These are phyloP conservation scores for Thelonectria olida DNA, from an alignment of 2,329 filamentous ascomycete species.

Conservation along the genomic window DNA sequence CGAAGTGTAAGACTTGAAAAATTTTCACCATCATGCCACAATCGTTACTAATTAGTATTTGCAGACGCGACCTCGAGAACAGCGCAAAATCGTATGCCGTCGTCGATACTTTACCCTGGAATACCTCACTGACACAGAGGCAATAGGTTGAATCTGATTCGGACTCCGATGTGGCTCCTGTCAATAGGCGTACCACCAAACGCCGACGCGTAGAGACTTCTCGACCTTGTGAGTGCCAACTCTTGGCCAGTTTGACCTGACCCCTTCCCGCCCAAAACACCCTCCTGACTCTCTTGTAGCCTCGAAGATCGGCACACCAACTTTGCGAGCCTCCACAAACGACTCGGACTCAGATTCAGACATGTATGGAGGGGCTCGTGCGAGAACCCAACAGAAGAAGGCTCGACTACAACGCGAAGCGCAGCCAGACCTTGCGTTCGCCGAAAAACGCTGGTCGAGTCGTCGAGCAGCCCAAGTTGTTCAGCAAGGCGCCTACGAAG, in stretches of 20 bases:
- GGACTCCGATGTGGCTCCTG: slow-evolving; percentile 74
- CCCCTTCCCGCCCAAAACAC: slow-evolving; percentile 3
- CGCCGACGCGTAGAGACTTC: slow-evolving; percentile 75
- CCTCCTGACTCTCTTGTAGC: slow-evolving; percentile 50
- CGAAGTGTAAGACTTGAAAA: slow-evolving; percentile 77
- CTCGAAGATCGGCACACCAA: slow-evolving; percentile 68
- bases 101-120: slow-evolving; percentile 3
- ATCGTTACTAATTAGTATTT: slow-evolving; percentile 43
- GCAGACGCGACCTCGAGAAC: slow-evolving; percentile 66
- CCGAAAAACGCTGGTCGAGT: slow-evolving; percentile 91
- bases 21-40: slow-evolving; percentile 25
- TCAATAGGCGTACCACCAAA: slow-evolving; percentile 68
- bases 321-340: slow-evolving; percentile 61
- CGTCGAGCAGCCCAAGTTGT: slow-evolving; percentile 83
- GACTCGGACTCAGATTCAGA: slow-evolving; percentile 78
- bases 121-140: slow-evolving; percentile 23
- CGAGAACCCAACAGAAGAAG: slow-evolving; percentile 76
- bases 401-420: slow-evolving; percentile 78
- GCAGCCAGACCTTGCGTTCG: slow-evolving; percentile 71
- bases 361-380: slow-evolving; percentile 80
- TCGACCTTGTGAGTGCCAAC: slow-evolving; percentile 64
- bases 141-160: slow-evolving; percentile 65
- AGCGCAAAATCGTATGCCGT: slow-evolving; percentile 64
- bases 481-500: slow-evolving; percentile 69
- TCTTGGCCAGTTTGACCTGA: neutral